These are phyloP conservation scores for Pyrenophora teres DNA, from an alignment of 2,329 filamentous ascomycete species.

Conservation along the genomic window DNA sequence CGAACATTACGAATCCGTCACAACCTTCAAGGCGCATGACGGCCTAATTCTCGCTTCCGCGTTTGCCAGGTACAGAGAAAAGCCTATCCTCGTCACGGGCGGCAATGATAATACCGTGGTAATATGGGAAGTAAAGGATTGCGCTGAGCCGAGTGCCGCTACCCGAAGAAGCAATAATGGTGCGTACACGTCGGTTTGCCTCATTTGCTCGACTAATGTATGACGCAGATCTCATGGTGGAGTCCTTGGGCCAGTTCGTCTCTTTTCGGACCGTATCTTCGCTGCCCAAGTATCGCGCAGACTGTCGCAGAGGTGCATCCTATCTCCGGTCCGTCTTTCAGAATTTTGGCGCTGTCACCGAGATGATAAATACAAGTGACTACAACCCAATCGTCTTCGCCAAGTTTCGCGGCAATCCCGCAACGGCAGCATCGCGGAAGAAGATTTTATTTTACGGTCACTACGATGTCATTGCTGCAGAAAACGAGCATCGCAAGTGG, in stretches of 20 bases:
- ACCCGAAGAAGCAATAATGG: conserved; percentile 62
- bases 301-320: conserved; percentile 89
- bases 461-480: conserved; percentile 94
- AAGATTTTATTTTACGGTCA: conserved; percentile 96
- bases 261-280: conserved; percentile 92
- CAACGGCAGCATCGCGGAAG: conserved; percentile 69
- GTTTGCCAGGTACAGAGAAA: conserved; percentile 68
- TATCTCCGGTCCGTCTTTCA: conserved; percentile 91
- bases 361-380: conserved; percentile 83
- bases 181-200: conserved; percentile 31
- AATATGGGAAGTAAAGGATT: conserved; percentile 78
- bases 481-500: conserved; percentile 83
- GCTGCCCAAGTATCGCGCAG: conserved; percentile 80
- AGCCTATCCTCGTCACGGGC: conserved; percentile 89
- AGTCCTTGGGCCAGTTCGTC: conserved; percentile 78
- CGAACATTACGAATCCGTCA: conserved; percentile 80
- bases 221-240: conserved; percentile 61
- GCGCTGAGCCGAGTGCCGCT: conserved; percentile 52
- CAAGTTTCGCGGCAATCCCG: conserved; percentile 77
- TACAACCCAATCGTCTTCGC: conserved; percentile 95
- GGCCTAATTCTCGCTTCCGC: conserved; percentile 88
- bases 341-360: conserved; percentile 78
- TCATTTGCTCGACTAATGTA: conserved; percentile 25
- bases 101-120: conserved; percentile 90
- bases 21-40: conserved; percentile 80